These are phyloP conservation scores for Leptographium galeiforme DNA, from an alignment of 2,329 filamentous ascomycete species.

Conservation along the genomic window DNA sequence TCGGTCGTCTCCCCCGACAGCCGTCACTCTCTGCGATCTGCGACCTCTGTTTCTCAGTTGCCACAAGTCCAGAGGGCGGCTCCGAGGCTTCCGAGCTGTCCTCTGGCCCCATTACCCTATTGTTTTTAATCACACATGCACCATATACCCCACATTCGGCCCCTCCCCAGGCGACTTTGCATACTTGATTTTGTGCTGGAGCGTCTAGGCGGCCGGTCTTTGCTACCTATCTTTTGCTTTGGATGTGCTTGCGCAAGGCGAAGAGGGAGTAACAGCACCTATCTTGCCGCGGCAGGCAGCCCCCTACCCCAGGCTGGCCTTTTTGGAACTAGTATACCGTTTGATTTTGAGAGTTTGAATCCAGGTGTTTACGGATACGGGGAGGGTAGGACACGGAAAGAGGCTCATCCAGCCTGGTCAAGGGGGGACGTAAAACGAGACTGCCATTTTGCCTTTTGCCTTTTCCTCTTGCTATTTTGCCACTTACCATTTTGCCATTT, in stretches of 20 bases:
- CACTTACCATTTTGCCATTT: neutral
- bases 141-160: neutral
- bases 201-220: neutral
- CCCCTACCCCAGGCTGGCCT: neutral
- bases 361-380: neutral
- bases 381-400: neutral
- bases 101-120: neutral
- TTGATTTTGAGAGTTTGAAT: neutral
- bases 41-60: too few relatives aligned
- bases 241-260: neutral
- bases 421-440: neutral
- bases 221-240: neutral
- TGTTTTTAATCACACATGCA: neutral
- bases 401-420: neutral
- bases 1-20: neutral
- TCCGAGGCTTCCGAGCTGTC: neutral
- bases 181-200: neutral
- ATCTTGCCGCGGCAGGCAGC: neutral
- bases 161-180: neutral
- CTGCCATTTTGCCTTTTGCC: neutral
- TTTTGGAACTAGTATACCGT: neutral
- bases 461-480: neutral
- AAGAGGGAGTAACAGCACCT: conserved; percentile 2
- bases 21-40: too few relatives aligned
- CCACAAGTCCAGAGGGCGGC: neutral